Percentiles rank a stretch among this genome's conserved stretches.
Evolutionary conservation across 805 yeast genomes (phyloP).

Genomic region (Teunomyces tritomae): DNA sequence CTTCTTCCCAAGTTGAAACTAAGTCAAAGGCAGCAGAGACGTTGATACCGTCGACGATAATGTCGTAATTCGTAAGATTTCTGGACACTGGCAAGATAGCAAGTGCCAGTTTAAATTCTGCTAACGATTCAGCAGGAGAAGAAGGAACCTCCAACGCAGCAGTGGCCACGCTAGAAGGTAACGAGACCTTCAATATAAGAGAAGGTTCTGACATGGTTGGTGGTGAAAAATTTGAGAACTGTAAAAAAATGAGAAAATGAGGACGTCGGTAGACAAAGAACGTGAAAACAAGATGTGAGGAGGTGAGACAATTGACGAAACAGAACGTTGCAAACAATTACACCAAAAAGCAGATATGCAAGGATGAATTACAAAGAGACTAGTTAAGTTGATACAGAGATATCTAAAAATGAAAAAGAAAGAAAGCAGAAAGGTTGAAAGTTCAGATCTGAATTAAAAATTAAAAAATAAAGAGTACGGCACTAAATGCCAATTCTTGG

Average conservation of each 20-base stretch:
- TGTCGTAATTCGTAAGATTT: slow-evolving; percentile 59
- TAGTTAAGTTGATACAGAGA: too few relatives aligned
- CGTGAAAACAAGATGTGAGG: background rate
- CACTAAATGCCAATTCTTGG: too few relatives aligned
- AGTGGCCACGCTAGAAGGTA: slow-evolving; percentile 17
- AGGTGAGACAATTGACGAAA: background rate
- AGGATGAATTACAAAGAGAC: too few relatives aligned
- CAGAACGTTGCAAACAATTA: too few relatives aligned
- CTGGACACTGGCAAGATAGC: slow-evolving; percentile 54
- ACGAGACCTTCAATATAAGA: slow-evolving; percentile 16
- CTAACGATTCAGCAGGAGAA: slow-evolving; percentile 45
- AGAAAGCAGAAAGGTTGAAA: too few relatives aligned
- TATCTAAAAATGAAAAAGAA: too few relatives aligned
- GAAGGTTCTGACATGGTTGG: slow-evolving; percentile 7
- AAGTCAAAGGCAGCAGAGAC: slow-evolving; percentile 26
- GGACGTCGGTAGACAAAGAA: background rate
- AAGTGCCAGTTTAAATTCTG: slow-evolving; percentile 58
- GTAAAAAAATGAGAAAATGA: background rate
- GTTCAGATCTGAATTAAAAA: too few relatives aligned
- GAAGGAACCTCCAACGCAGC: slow-evolving; percentile 29
- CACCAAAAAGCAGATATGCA: too few relatives aligned
- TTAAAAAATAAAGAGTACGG: too few relatives aligned
- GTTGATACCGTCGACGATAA: slow-evolving; percentile 36
- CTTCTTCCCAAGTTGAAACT: slow-evolving; percentile 18
- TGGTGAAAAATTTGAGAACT: slow-evolving; percentile 8